Evolutionary conservation across 139 green algal species (phyloP), one percentile per base, ranked within the genome.

Genomic region (Chlamydomonas eustigma): DNA sequence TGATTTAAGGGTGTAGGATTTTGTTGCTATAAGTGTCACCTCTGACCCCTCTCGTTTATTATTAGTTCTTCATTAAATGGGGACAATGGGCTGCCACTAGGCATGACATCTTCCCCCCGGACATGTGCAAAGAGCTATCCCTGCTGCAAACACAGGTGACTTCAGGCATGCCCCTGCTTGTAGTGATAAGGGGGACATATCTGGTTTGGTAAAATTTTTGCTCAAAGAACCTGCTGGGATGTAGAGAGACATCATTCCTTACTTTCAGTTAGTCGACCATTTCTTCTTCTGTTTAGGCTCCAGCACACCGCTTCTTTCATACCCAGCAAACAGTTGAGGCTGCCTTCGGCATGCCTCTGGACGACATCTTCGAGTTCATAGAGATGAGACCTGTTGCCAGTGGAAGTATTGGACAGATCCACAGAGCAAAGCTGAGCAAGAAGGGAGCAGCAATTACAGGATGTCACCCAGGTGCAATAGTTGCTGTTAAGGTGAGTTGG

Each of bases 1-100:
- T n/a, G n/a, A n/a, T n/a, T n/a, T n/a, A n/a, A n/a, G n/a, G n/a
- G n/a, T n/a, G n/a, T n/a, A n/a, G n/a, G n/a, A n/a, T n/a, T n/a
- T n/a, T n/a, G n/a, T n/a, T n/a, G n/a, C n/a, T n/a, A n/a, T n/a
- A n/a, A n/a, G n/a, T n/a, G n/a, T n/a, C n/a, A n/a, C n/a, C n/a
- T 25, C 52, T 35, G 12, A 22, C 34, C 52, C 52, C 52, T 28
- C 52, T 28, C 34, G 4, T 22, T 58, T 58, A 22, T 58, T 12
- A 12, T 28, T 28, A 68, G 65, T 72, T 72, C 0, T 97, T 94
- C 77, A 96, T 98, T 76, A 98, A 98, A 86, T 98, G 94, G 93
- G 95, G 95, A 2, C 95, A 99, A 84, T 99, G 96, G 96, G 93
- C 95, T 0, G 92, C 95, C 31, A 98, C 95, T 4, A 86, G 96